Evolutionary conservation across 1,139 yeast genomes (phyloP), one percentile per base, ranked within the genome.

Genomic region (Suhomyces taliae): DNA sequence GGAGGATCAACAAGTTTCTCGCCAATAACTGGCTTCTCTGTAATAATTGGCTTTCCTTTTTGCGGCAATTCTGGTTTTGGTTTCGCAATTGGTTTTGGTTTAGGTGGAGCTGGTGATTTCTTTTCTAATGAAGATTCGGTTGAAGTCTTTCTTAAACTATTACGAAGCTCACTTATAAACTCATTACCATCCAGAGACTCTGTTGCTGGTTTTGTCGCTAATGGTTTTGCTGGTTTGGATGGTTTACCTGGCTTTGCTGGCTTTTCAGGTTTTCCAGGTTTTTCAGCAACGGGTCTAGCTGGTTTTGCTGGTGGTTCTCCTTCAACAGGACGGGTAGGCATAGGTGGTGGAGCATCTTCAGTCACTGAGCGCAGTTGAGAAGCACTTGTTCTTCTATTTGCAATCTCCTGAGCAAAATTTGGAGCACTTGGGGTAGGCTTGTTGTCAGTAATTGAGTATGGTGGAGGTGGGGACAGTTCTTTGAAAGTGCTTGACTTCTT

Each of bases 401-500:
- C 60, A 29, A 60, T 64, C 41, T 65, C 61, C 29, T 56, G 56
- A 7, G 68, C 68, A 55, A 65, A 64, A 44, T 64, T 61, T 7
- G 63, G 61, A 10, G 45, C 43, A 24, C 44, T 27, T 2, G 43
- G 35, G 6, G 31, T 33, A 3, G 44, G 12, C 19, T 24, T 12
- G 1, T 36, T 49, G 14, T 29, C 49, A 26, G 53, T 59, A 24
- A 60, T 40, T 6, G 32, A 29, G 41, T 67, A 65, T 7, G 68
- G 61, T n/a, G 71, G 70, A 11, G 69, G 69, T 2, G 51, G 59
- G 46, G 54, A 56, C 12, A 31, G 29, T 27, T 44, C 43, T 3
- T 12, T 9, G 7, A 41, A 14, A 2, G 42, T 26, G 15, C 33
- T 11, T 2, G 64, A 60, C 46, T 69, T 69, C 53, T 68, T 74